Evolutionary conservation across 1,284 basidiomycete genomes (phyloP).

Genomic region (Fomitopsis betulina): DNA sequence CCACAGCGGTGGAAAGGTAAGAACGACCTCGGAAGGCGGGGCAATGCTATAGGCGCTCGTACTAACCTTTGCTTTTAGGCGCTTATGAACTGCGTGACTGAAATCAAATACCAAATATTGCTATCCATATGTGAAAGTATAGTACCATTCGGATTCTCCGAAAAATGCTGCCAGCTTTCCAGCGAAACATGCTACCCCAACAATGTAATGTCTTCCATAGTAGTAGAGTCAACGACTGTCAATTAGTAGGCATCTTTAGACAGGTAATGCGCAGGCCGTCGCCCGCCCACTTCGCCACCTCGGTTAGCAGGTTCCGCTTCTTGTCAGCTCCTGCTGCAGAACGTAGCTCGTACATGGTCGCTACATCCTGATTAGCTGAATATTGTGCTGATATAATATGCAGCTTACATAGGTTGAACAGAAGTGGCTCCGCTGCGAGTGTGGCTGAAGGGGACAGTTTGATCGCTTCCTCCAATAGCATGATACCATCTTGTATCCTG

Average conservation of each 20-base stretch:
- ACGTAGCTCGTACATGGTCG: conserved; percentile 76
- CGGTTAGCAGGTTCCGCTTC: conserved; percentile 66
- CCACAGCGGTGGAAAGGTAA: too few species aligned
- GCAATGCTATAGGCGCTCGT: too few species aligned
- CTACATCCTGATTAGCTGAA: conserved; percentile 29
- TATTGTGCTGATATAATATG: not conserved
- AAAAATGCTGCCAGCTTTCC: too few species aligned
- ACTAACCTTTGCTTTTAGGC: too few species aligned
- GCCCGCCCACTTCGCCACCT: conserved; percentile 78
- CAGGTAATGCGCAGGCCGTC: conserved; percentile 76
- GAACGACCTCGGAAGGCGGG: too few species aligned
- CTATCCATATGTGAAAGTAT: too few species aligned
- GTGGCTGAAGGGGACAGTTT: conserved; percentile 60
- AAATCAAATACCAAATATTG: too few species aligned
- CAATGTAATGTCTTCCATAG: too few species aligned
- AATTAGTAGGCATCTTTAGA: conserved; percentile 67
- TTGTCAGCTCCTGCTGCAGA: conserved; percentile 65
- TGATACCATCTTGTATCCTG: conserved; percentile 68
- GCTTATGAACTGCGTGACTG: too few species aligned
- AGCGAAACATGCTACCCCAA: too few species aligned
- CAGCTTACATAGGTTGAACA: conserved; percentile 75
- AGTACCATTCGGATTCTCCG: too few species aligned
- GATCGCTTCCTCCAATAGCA: conserved; percentile 58
- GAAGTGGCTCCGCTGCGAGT: conserved; percentile 70
- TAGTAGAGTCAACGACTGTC: not conserved